Evolutionary conservation across 495 filamentous ascomycete genomes (phyloP), one percentile per base, ranked within the genome.

Genomic region (Neurospora sp.): DNA sequence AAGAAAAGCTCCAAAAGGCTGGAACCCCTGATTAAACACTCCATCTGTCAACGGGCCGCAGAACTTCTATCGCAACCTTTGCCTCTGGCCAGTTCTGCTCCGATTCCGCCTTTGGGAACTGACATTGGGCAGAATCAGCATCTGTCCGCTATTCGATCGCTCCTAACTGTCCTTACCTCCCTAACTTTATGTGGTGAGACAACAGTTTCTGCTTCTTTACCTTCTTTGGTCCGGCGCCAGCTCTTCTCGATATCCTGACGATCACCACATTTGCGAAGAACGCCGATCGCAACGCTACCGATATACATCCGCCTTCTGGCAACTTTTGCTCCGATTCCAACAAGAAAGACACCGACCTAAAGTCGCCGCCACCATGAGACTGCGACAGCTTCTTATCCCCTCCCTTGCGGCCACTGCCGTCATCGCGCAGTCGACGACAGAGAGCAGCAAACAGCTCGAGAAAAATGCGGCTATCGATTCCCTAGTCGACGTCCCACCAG

Each of bases 341-440:
- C 10, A 16, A 72, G 7, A 39, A 11, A 60, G 31, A 69, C 72
- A 38, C 20, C 16, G 27, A 73, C 31, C 72, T 20, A 14, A 14
- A 23, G 7, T 66, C 54, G 27, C 54, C 54, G 8, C 72, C 78
- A 83, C 73, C 72, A 87, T 87, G 85, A 82, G 76, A 75, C 73
- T 85, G 70, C 78, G 82, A 75, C 81, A 79, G 73, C 77, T 87
- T 31, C 78, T 87, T 23, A 73, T 87, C 70, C 85, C 83, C n/a
- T 80, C 84, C 71, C 80, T 85, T 74, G 79, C 81, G 35, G 78
- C 77, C 72, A 70, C 84, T 72, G 78, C 81, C 60, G 76, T 79
- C 44, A 70, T 82, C 73, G 79, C 72, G 76, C 76, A 72, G 18
- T 60, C 77, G 18, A 60, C 76, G 35, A 72, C 35, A 42, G 76